These are phyloP conservation scores for Nannochloropsis salina DNA, from an alignment of 108 stramenopile species.

Conservation along the genomic window DNA sequence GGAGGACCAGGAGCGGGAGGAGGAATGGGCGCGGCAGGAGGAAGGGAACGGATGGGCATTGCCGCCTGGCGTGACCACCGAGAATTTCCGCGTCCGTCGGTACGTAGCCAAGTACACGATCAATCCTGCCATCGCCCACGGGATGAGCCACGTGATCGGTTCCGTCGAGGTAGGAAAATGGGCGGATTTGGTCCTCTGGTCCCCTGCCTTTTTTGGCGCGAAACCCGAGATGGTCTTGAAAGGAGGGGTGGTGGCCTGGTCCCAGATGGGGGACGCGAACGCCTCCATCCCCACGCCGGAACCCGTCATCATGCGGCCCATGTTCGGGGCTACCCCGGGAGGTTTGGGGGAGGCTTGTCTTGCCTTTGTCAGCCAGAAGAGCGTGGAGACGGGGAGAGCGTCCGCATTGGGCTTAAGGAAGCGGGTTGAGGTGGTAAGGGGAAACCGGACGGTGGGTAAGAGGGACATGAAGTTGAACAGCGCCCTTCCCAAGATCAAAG, in stretches of 20 bases:
- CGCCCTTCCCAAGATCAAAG: constrained; percentile 69
- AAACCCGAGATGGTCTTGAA: constrained; percentile 96
- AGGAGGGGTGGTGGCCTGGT: constrained; percentile 84
- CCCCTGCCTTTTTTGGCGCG: constrained; percentile 85
- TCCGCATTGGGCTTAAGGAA: constrained; percentile 68
- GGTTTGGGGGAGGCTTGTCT: constrained; percentile 57
- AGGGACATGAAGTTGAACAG: constrained; percentile 87
- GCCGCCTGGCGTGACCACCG: constrained; percentile 48
- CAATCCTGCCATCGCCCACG: constrained; percentile 94
- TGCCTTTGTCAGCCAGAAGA: constrained; percentile 77
- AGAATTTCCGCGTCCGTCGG: constrained; percentile 84
- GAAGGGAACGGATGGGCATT: neutral
- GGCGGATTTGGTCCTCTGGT: constrained; percentile 91
- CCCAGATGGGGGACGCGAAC: constrained; percentile 98
- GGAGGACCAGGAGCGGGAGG: constrained; percentile 63
- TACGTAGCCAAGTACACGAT: constrained; percentile 98
- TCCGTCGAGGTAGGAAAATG: constrained; percentile 85
- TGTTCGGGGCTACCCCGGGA: constrained; percentile 75
- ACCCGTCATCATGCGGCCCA: constrained; percentile 91
- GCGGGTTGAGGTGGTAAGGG: constrained; percentile 65
- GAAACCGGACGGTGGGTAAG: constrained; percentile 74
- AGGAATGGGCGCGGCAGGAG: neutral
- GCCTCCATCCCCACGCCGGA: constrained; percentile 93
- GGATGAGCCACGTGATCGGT: constrained; percentile 83
- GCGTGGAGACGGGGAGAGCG: constrained; percentile 51